Evolutionary conservation across 805 yeast species (phyloP), one percentile per base, ranked within the genome.

Genomic region (Komagataella phaffii): DNA sequence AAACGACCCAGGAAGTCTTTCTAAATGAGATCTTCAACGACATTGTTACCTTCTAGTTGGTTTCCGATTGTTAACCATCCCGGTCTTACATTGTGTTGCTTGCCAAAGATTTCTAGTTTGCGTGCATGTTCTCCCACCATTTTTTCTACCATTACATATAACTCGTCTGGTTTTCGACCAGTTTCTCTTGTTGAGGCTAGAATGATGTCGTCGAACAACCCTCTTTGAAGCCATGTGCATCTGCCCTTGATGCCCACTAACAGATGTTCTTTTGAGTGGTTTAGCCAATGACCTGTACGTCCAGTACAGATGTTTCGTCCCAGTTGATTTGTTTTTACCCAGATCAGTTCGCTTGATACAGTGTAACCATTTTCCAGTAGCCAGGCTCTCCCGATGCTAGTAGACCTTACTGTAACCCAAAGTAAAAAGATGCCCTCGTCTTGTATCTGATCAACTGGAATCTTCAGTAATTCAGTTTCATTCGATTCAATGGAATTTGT

Each of bases 371-470:
- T 89, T 53, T 77, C 79, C 3, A 63, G 64, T 52, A 90, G 68
- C 6, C 90, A 87, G 52, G 79, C 78, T 45, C 95, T 75, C 1
- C 98, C 98, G 18, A 85, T 72, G 58, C 91, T 96, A 57, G 88
- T 81, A 8, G 96, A 88, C 48, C 98, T 74, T 1, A 97, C 97
- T 1, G 98, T 91, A 8, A 91, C 97, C 98, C 97, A 90, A 23
- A 90, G 73, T 54, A 89, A 72, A 47, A 89, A 68, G 2, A 90
- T 68, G 0, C 98, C 98, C 60, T 88, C 95, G 51, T 80, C 83
- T 62, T 89, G 97, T 43, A 90, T 71, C 47, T 74, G 67, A 44
- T 76, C 74, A 64, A 90, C 74, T 24, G 87, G 83, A 21, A 90
- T 69, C 8, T 78, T 71, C 50, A 83, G 65, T 44, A 90, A 69